Evolutionary conservation across 108 stramenopile genomes (phyloP).

Genomic region (Schizochytrium sp.): DNA sequence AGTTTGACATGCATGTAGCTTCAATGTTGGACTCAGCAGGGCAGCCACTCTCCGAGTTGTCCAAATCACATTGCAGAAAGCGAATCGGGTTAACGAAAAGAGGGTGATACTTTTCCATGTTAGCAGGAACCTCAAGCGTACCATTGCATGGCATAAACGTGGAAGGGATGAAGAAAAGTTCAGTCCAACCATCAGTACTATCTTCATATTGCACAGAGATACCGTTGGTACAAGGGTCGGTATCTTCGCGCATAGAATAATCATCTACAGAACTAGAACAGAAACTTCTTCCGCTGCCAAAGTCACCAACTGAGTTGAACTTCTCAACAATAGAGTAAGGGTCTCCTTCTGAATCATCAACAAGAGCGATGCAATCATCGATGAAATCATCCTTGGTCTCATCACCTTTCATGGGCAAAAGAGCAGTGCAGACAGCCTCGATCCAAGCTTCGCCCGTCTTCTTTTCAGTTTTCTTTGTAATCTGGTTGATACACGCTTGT

Average conservation of each 20-base stretch:
- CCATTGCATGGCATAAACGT: not conserved
- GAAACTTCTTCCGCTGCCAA: not conserved
- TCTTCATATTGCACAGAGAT: not conserved
- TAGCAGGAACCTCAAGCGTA: not conserved
- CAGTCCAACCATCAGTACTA: not conserved
- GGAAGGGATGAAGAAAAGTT: not conserved
- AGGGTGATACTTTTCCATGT: not conserved
- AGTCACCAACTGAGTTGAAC: no score
- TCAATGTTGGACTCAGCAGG: not conserved
- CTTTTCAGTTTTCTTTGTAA: not conserved
- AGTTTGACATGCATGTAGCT: not conserved
- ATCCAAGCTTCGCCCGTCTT: not conserved
- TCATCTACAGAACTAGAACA: not conserved
- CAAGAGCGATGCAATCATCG: not conserved
- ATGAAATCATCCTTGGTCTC: conserved; percentile 13
- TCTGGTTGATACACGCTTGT: not conserved
- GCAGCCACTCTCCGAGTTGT: not conserved
- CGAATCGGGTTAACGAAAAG: conserved; percentile 8
- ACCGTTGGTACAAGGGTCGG: not conserved
- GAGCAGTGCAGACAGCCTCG: not conserved
- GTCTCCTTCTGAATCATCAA: not conserved
- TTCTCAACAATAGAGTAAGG: not conserved
- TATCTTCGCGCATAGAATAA: not conserved
- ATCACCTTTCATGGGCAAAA: not conserved
- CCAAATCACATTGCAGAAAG: conserved; percentile 14